Conservation (phyloP, 2,329 filamentous ascomycete genomes). For the Clonostachys byssicola region DNA sequence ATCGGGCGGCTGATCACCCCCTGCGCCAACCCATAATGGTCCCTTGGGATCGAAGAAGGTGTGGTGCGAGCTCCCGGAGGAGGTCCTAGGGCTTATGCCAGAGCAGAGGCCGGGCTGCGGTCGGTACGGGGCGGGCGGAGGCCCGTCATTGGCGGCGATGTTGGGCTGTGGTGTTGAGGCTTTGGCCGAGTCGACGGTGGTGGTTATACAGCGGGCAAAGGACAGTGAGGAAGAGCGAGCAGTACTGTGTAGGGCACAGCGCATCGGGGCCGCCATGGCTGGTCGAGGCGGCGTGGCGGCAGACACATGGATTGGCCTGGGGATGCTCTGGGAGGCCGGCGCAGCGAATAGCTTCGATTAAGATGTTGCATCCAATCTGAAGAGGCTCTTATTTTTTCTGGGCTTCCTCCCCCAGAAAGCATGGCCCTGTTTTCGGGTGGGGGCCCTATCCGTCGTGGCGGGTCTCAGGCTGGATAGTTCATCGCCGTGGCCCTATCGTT, state of each 20-base stretch:
- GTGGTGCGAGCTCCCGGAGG: slow-evolving; percentile 3
- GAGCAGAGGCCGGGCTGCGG: background rate
- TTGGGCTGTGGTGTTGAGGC: slow-evolving; percentile 11
- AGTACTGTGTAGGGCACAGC: slow-evolving; percentile 15
- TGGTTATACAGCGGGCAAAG: slow-evolving; percentile 17
- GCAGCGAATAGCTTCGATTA: too few species aligned
- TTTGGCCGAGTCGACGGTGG: slow-evolving; percentile 21
- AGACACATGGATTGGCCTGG: background rate
- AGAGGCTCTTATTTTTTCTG: too few species aligned
- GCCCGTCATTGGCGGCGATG: background rate
- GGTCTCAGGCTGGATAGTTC: background rate
- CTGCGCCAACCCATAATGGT: slow-evolving; percentile 15
- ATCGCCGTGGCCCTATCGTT: background rate
- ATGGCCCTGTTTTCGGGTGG: too few species aligned
- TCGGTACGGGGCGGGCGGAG: slow-evolving; percentile 1
- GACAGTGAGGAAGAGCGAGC: slow-evolving; percentile 8
- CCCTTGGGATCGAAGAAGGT: slow-evolving; percentile 25
- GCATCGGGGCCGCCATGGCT: slow-evolving; percentile 26
- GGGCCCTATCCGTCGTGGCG: background rate
- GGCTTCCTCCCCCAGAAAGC: too few species aligned
- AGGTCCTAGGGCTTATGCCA: slow-evolving; percentile 2
- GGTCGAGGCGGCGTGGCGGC: slow-evolving; percentile 5
- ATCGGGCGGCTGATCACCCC: slow-evolving; percentile 34
- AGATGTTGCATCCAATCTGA: too few species aligned
- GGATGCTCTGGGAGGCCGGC: background rate